A percentile compares a stretch with the other conserved stretches of the same genome.
phyloP scores from a whole-genome alignment of 768 basidiomycete species.

The Cystofilobasidium bisporidii region DNA sequence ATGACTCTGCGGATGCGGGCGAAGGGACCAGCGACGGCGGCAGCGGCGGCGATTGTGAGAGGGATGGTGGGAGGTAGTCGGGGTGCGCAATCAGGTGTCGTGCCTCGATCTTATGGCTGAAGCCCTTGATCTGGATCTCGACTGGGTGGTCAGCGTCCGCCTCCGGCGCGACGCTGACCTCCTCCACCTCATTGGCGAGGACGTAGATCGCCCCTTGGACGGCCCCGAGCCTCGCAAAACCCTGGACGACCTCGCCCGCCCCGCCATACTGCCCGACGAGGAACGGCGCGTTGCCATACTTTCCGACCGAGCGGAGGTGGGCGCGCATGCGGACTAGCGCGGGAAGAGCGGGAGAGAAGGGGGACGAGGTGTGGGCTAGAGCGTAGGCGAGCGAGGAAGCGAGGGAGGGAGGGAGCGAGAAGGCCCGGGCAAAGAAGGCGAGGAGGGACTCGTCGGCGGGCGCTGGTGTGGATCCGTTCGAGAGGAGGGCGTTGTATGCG shows the following conservation, averaged over 20 bases:
- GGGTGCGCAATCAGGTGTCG: constrained; percentile 14
- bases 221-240: constrained; percentile 67
- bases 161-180: background rate
- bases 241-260: constrained; percentile 82
- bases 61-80: constrained; percentile 21
- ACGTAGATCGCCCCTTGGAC: constrained; percentile 51
- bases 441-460: background rate
- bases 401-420: constrained; percentile 53
- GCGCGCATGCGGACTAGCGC: constrained; percentile 60
- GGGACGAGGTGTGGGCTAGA: constrained; percentile 57
- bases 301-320: constrained; percentile 68
- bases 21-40: no score
- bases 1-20: background rate
- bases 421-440: constrained; percentile 53
- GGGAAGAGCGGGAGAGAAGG: constrained; percentile 48
- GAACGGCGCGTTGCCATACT: constrained; percentile 75
- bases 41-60: no score
- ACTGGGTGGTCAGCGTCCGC: background rate
- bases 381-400: constrained; percentile 62
- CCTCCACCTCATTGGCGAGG: constrained; percentile 34
- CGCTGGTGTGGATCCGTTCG: no score
- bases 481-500: no score
- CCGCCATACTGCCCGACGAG: constrained; percentile 93
- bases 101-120: constrained; percentile 14
- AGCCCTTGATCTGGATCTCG: constrained; percentile 23